These are phyloP conservation scores for Plasmodium ovale DNA, from an alignment of 169 alveolate genomes.

Conservation along the genomic window DNA sequence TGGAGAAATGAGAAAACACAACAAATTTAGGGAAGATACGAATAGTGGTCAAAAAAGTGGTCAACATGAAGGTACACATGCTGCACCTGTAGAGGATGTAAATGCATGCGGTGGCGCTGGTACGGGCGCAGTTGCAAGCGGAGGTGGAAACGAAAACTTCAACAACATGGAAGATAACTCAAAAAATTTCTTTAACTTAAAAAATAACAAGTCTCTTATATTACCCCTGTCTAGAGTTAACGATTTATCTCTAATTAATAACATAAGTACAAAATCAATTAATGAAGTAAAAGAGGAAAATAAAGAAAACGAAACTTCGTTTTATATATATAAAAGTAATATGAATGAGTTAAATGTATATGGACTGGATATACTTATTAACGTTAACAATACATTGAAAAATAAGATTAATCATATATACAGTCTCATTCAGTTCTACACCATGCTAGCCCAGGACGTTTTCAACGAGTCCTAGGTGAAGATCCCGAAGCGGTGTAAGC, in stretches of 20 bases:
- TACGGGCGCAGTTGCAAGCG: neutral
- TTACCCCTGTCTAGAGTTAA: slow-evolving; percentile 47
- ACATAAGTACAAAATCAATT: slow-evolving; percentile 31
- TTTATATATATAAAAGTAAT: slow-evolving; percentile 43
- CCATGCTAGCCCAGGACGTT: slow-evolving; percentile 46
- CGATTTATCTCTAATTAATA: slow-evolving; percentile 53
- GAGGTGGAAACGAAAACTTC: neutral
- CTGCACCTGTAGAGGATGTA: neutral
- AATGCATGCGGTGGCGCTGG: neutral
- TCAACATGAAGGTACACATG: neutral
- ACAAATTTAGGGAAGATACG: neutral
- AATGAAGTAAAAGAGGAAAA: slow-evolving; percentile 16
- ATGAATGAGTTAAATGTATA: slow-evolving; percentile 46
- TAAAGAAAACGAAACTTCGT: slow-evolving; percentile 23
- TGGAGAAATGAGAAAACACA: neutral
- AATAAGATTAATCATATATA: slow-evolving; percentile 51
- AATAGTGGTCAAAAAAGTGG: neutral
- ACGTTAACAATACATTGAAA: slow-evolving; percentile 24
- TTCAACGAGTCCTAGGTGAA: too few species aligned
- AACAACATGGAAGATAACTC: slow-evolving; percentile 26
- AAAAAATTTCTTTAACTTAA: slow-evolving; percentile 3
- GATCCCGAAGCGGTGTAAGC: neutral
- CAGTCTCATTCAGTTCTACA: slow-evolving; percentile 47
- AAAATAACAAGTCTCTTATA: slow-evolving; percentile 13
- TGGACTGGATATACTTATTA: slow-evolving; percentile 47